phyloP scores from a whole-genome alignment of 192 early-diverging fungal species.

The Coemansia erecta region DNA sequence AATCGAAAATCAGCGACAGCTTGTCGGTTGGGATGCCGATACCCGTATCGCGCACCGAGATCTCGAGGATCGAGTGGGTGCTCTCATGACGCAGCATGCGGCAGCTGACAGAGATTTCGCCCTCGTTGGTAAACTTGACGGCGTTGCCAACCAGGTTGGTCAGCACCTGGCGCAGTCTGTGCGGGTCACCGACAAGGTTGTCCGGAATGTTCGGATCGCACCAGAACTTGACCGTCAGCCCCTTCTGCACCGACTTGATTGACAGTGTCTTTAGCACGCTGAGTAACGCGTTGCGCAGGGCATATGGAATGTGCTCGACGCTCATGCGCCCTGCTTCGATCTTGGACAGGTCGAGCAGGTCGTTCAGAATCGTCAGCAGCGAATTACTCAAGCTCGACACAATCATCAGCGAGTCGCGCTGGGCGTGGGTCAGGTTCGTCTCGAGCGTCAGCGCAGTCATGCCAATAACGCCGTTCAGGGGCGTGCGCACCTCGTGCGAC shows the following conservation, averaged over 20 bases:
- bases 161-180: slow-evolving; percentile 74
- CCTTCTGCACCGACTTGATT: slow-evolving; percentile 72
- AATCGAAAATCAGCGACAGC: slow-evolving; percentile 72
- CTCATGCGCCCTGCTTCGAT: slow-evolving; percentile 83
- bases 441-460: slow-evolving; percentile 74
- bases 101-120: slow-evolving; percentile 62
- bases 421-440: slow-evolving; percentile 73
- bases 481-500: slow-evolving; percentile 81
- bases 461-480: slow-evolving; percentile 81
- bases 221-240: slow-evolving; percentile 63
- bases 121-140: slow-evolving; percentile 82
- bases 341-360: slow-evolving; percentile 83
- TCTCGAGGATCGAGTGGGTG: slow-evolving; percentile 58
- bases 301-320: slow-evolving; percentile 70
- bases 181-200: slow-evolving; percentile 70
- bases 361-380: slow-evolving; percentile 75
- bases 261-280: slow-evolving; percentile 70
- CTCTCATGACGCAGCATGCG: slow-evolving; percentile 33
- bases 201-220: slow-evolving; percentile 70
- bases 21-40: slow-evolving; percentile 83
- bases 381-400: slow-evolving; percentile 70
- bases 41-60: slow-evolving; percentile 77
- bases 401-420: slow-evolving; percentile 79
- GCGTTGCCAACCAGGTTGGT: slow-evolving; percentile 82
- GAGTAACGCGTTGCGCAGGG: slow-evolving; percentile 60